Evolutionary conservation across 2,329 filamentous ascomycete genomes (phyloP).

Genomic region (Talaromyces sp.): DNA sequence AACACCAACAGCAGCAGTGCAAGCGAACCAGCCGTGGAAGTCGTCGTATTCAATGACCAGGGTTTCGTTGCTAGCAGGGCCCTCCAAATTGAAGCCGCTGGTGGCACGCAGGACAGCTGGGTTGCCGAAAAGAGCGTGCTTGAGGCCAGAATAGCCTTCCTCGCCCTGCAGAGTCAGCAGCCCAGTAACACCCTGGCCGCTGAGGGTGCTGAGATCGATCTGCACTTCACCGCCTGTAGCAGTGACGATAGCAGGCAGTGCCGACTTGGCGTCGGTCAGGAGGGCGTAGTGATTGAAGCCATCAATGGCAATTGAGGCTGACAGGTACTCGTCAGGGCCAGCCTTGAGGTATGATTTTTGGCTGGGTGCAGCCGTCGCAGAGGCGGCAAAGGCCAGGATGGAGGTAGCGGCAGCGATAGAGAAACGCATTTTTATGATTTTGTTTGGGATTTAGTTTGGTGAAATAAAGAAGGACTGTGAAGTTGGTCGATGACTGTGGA

Average conservation of each 20-base stretch:
- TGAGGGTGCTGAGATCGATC: background rate
- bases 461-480: background rate
- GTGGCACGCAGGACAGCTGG: background rate
- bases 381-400: background rate
- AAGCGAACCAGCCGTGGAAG: background rate
- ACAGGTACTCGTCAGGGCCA: background rate
- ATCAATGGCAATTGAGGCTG: background rate
- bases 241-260: background rate
- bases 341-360: background rate
- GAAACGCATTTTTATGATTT: background rate
- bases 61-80: background rate
- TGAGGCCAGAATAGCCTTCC: background rate
- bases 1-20: background rate
- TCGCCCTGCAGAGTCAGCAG: background rate
- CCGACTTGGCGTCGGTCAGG: background rate
- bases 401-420: background rate
- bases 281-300: background rate
- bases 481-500: background rate
- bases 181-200: background rate
- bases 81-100: background rate
- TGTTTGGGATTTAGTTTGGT: background rate
- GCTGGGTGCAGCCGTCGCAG: background rate
- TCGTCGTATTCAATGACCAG: background rate
- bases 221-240: background rate
- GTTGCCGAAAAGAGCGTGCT: background rate